phyloP scores from a whole-genome alignment of 495 filamentous ascomycete genomes.

The Lophium mytilinum region DNA sequence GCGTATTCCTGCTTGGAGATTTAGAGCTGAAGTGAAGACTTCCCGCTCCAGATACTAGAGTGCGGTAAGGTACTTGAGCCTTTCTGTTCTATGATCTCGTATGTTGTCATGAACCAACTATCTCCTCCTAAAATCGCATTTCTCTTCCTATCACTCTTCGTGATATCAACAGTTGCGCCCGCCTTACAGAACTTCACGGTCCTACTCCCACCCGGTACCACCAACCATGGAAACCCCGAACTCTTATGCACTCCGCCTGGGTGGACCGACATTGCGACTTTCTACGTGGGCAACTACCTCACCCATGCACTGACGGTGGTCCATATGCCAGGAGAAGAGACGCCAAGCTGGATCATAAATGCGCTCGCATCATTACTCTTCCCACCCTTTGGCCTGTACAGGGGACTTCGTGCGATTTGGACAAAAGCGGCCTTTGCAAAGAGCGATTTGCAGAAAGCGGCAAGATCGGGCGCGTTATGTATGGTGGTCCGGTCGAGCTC shows the following conservation, averaged over 20 bases:
- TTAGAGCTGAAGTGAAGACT: too few species aligned
- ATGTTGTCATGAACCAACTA: too few species aligned
- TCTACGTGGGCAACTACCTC: constrained; percentile 10
- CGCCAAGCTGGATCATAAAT: not conserved
- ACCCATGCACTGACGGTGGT: constrained; percentile 6
- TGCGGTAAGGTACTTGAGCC: too few species aligned
- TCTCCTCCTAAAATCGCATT: too few species aligned
- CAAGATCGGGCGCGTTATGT: not conserved
- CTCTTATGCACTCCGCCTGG: constrained; percentile 10
- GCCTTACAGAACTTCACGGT: constrained; percentile 8
- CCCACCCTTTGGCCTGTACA: constrained; percentile 1
- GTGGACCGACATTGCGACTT: constrained; percentile 1
- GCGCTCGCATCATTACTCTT: constrained; percentile 5
- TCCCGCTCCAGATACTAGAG: too few species aligned
- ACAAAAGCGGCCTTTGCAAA: not conserved
- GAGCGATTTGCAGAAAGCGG: not conserved
- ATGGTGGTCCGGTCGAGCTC: not conserved
- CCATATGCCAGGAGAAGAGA: constrained; percentile 1
- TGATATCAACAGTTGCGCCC: not conserved
- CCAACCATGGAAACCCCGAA: not conserved
- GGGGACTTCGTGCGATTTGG: not conserved
- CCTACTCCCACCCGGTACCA: constrained; percentile 1
- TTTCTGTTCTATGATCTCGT: too few species aligned
- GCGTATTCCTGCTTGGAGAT: too few species aligned
- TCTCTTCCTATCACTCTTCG: too few species aligned